Base-by-base conservation (phyloP, 306 rosid genomes). In the Trifolium fragiferum region DNA sequence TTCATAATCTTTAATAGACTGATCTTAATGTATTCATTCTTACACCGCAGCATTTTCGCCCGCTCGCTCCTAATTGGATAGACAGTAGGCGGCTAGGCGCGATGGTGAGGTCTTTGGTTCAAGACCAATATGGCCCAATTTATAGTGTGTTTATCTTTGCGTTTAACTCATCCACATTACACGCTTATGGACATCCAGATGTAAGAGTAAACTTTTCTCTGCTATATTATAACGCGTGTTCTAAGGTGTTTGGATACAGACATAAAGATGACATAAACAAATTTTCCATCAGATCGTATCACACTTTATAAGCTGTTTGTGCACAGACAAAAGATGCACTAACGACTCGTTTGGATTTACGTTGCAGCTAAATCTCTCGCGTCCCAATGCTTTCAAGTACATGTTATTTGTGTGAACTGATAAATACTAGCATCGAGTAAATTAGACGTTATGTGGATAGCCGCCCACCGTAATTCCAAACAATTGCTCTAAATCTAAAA, bases 1-100 rank as follows among this genome's bases (percentile, higher is more conserved):
- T 13, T 43, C 27, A 6, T 13, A 35, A 79, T 60, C 35, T 47
- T 53, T 0, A 67, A 11, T 14, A 51, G 63, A 30, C 13, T 12
- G 47, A 49, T 35, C 43, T 18, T 70, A 19, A 18, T 33, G 12
- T 8, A 16, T 33, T 51, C 32, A 32, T 35, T 51, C 74, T 33
- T 49, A 38, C 43, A 50, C 25, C 44, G 47, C 47, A 69, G 15
- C 73, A 68, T 64, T 64, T 64, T 38, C 10, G 63, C 37, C 23
- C 10, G 9, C 35, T 44, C 50, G 4, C 50, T 44, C 50, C 50
- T 16, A 13, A 44, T 44, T 44, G n/a, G 50, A 44, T 44, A 44
- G 50, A 44, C 50, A 5, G 50, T 13, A 44, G 50, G 50, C 13
- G n/a, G 1, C 16, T 13, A 44, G 50, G 50, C 13, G n/a, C 16